Base-by-base conservation (phyloP, 2,329 filamentous ascomycete species). In the Lasiodiplodia citricola region DNA sequence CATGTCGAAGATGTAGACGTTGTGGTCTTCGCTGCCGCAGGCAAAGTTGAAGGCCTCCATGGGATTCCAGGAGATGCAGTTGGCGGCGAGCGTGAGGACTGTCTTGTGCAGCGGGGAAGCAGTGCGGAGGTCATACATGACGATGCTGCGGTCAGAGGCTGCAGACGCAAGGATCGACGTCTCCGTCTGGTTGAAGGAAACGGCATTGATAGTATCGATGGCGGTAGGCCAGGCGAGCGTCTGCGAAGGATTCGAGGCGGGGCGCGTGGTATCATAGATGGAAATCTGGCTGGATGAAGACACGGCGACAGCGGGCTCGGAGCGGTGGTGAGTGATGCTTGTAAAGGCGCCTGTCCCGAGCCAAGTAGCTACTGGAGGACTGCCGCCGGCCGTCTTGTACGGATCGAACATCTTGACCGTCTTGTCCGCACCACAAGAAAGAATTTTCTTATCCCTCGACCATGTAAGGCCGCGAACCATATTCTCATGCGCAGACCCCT, bases 11-110 rank as follows among this genome's bases (percentile, higher is more conserved):
- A 97, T 87, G 76, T 94, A 93, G 72, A 92, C 87, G 79, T 97
- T 96, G 83, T 97, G 95, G 76, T 98, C 96, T 83, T 99, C 96
- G 74, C 92, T 96, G 14, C 93, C 96, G 37, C 94, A 90, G 18
- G 94, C 95, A 76, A 98, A 91, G 82, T 98, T 97, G 85, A 97
- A 97, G 8, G 94, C 92, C 80, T 97, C 94, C 91, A 97, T 96
- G 0, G 96, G 96, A 73, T 97, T 97, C 93, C 95, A 99, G 54
- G 91, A 87, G 65, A 97, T 86, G 60, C 90, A 87, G 82, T 97
- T 97, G 69, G 89, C 91, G 47, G 94, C 89, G 73, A 99, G 91
- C 66, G 88, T 92, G 72, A 98, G 87, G 14, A 94, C 86, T 0
- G 92, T 91, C 77, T 94, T 94, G 71, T 92, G 87, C 21, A 98